Conservation (phyloP, 2,329 filamentous ascomycete species). For the Orbilia brochopaga region DNA sequence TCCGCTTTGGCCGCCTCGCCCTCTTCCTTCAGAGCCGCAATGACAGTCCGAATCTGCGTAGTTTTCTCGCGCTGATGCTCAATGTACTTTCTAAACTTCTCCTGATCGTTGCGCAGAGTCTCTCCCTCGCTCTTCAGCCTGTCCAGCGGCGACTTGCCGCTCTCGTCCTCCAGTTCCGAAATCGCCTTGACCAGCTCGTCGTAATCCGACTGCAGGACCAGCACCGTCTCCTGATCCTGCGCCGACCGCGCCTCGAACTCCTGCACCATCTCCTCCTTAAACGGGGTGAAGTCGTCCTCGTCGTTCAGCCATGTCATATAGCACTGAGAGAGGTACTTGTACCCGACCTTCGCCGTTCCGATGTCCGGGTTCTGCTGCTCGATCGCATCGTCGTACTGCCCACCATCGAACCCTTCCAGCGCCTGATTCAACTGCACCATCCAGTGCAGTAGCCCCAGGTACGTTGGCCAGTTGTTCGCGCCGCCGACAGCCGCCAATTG, state of each 20-base stretch:
- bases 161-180: conserved; percentile 84
- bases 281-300: conserved; percentile 85
- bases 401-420: conserved; percentile 79
- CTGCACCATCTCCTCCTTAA: conserved; percentile 71
- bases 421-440: conserved; percentile 98
- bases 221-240: conserved; percentile 81
- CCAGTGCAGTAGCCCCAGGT: conserved; percentile 93
- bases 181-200: conserved; percentile 81
- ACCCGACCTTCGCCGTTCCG: conserved; percentile 87
- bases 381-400: conserved; percentile 85
- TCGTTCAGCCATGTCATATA: conserved; percentile 94
- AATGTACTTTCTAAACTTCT: conserved; percentile 96
- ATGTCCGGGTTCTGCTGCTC: conserved; percentile 83
- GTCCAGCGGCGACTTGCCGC: conserved; percentile 75
- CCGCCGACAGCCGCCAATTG: conserved; percentile 93
- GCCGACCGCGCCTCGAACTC: conserved; percentile 86
- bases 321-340: conserved; percentile 84
- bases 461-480: conserved; percentile 89
- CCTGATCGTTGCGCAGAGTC: conserved; percentile 90
- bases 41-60: conserved; percentile 83
- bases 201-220: conserved; percentile 85
- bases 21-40: conserved; percentile 82
- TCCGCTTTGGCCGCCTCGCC: conserved; percentile 78
- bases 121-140: conserved; percentile 82
- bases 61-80: conserved; percentile 80